phyloP scores from a whole-genome alignment of 2,329 filamentous ascomycete genomes.

The Ophiostoma australiae region DNA sequence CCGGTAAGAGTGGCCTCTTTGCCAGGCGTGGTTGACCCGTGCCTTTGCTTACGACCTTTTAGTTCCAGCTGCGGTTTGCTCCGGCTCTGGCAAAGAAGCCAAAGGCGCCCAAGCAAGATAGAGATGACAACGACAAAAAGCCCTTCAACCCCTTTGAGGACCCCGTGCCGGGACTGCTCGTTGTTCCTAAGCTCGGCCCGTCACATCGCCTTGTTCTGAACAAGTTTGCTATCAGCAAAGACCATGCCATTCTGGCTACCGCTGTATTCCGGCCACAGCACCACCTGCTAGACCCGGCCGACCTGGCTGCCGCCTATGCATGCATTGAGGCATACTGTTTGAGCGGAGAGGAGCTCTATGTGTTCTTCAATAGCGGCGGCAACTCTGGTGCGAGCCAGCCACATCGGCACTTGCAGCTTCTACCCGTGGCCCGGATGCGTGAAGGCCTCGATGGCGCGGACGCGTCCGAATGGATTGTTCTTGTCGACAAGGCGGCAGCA shows the following conservation, averaged over 20 bases:
- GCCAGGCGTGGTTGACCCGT: neutral
- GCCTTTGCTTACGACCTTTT: neutral
- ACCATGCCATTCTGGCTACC: slow-evolving; percentile 69
- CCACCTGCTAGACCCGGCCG: slow-evolving; percentile 54
- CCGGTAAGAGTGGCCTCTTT: slow-evolving; percentile 37
- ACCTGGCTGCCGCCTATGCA: slow-evolving; percentile 57
- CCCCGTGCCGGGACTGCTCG: slow-evolving; percentile 51
- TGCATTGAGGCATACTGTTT: slow-evolving; percentile 54
- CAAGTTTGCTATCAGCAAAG: slow-evolving; percentile 66
- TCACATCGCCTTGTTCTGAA: slow-evolving; percentile 64
- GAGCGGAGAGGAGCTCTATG: slow-evolving; percentile 45
- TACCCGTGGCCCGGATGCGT: slow-evolving; percentile 60
- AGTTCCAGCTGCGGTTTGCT: slow-evolving; percentile 72
- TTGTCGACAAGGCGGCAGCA: slow-evolving; percentile 38
- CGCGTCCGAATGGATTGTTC: slow-evolving; percentile 44
- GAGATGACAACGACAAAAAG: neutral
- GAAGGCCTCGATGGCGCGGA: slow-evolving; percentile 41
- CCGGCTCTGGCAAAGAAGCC: slow-evolving; percentile 65
- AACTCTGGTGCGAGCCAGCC: slow-evolving; percentile 67
- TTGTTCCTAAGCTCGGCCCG: slow-evolving; percentile 42
- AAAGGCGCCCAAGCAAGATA: slow-evolving; percentile 35
- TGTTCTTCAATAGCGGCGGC: slow-evolving; percentile 65
- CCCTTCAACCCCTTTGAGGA: slow-evolving; percentile 61
- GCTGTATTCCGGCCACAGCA: slow-evolving; percentile 60
- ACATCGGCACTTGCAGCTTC: slow-evolving; percentile 66